These are phyloP conservation scores for Lenzites betulinus DNA, from an alignment of 768 basidiomycete genomes.

Conservation along the genomic window DNA sequence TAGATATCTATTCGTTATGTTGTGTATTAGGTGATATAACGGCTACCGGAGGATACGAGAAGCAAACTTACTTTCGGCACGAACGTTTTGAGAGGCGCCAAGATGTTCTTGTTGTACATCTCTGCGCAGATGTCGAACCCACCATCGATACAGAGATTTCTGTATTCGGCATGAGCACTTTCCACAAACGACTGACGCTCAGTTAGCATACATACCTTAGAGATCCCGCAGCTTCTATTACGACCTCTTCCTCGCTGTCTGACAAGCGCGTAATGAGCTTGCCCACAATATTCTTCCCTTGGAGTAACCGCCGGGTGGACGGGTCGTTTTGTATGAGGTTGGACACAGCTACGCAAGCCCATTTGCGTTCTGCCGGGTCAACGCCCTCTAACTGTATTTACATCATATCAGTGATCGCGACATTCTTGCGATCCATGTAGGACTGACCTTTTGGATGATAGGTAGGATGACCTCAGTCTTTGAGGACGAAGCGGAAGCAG, in stretches of 20 bases:
- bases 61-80: slow-evolving; percentile 65
- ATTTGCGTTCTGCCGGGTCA: slow-evolving; percentile 82
- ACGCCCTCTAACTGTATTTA: slow-evolving; percentile 67
- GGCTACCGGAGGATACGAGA: not conserved
- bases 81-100: slow-evolving; percentile 73
- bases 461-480: slow-evolving; percentile 83
- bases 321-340: slow-evolving; percentile 95
- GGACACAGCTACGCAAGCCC: slow-evolving; percentile 96
- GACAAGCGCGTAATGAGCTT: slow-evolving; percentile 84
- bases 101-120: slow-evolving; percentile 95
- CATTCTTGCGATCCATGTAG: not conserved
- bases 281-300: slow-evolving; percentile 89
- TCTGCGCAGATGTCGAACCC: slow-evolving; percentile 95
- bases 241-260: slow-evolving; percentile 88
- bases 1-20: slow-evolving; percentile 60
- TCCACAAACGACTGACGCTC: not conserved
- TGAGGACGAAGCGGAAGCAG: slow-evolving; percentile 69
- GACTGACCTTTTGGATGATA: slow-evolving; percentile 81
- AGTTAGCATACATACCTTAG: slow-evolving; percentile 58
- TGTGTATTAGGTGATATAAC: not conserved
- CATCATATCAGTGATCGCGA: not conserved
- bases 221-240: slow-evolving; percentile 87
- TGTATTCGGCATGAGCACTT: not conserved
- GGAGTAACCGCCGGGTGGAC: slow-evolving; percentile 84
- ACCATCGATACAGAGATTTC: slow-evolving; percentile 75